phyloP scores from a whole-genome alignment of 208 protist species.

The Trypanosoma rangeli region DNA sequence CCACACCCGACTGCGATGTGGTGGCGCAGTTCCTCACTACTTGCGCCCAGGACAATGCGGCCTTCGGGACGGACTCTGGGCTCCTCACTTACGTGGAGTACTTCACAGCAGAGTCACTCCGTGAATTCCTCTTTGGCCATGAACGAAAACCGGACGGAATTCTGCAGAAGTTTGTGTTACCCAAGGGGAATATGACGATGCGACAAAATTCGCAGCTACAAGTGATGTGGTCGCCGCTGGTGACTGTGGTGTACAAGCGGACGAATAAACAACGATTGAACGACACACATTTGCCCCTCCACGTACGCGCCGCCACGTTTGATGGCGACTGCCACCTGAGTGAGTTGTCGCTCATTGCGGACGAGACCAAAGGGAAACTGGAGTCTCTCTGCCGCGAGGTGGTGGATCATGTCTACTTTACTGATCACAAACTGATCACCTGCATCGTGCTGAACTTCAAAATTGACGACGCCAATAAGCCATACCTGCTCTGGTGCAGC shows the following conservation, averaged over 20 bases:
- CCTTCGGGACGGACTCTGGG: constrained; percentile 32
- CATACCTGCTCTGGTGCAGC: constrained; percentile 87
- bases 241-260: constrained; percentile 84
- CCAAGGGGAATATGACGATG: constrained; percentile 72
- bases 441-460: constrained; percentile 84
- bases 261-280: constrained; percentile 75
- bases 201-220: constrained; percentile 82
- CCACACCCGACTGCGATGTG: constrained; percentile 49
- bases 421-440: constrained; percentile 83
- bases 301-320: constrained; percentile 71
- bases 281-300: constrained; percentile 54
- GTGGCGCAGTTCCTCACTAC: constrained; percentile 89
- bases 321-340: constrained; percentile 83
- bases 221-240: constrained; percentile 85
- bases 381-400: constrained; percentile 77
- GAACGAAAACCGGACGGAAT: constrained; percentile 85
- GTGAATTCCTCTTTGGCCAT: constrained; percentile 80
- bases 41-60: constrained; percentile 41
- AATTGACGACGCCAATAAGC: constrained; percentile 65
- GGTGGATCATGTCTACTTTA: constrained; percentile 82
- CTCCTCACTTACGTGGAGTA: constrained; percentile 83
- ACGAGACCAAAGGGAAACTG: constrained; percentile 75
- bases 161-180: constrained; percentile 89
- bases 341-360: constrained; percentile 76
- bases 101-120: constrained; percentile 74